These are phyloP conservation scores for Gossypium anomalum DNA, from an alignment of 345 rosid species.

Conservation along the genomic window DNA sequence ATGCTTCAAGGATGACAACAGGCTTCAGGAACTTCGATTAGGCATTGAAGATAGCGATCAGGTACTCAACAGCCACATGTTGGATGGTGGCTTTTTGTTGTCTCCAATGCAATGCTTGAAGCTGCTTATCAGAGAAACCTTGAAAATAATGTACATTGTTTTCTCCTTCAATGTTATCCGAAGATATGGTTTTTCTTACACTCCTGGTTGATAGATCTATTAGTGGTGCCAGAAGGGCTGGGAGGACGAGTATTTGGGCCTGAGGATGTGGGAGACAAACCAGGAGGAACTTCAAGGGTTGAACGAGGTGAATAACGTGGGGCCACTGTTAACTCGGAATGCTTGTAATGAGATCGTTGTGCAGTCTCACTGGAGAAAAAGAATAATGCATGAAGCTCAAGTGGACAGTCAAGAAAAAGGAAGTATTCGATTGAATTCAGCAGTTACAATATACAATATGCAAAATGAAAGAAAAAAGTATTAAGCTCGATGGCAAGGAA, in stretches of 20 bases:
- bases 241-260: slow-evolving; percentile 8
- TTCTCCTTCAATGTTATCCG: slow-evolving; percentile 10
- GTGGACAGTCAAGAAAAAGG: slow-evolving; percentile 23
- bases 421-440: slow-evolving; percentile 6
- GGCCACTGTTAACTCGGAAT: slow-evolving; percentile 35
- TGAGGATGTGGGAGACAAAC: slow-evolving; percentile 32
- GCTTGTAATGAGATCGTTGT: slow-evolving; percentile 33
- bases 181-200: slow-evolving; percentile 8
- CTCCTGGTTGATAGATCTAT: neutral
- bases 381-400: slow-evolving; percentile 45
- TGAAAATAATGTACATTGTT: neutral
- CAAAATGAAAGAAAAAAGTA: neutral
- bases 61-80: slow-evolving; percentile 1
- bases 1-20: neutral
- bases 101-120: neutral
- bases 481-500: neutral
- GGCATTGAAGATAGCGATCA: slow-evolving; percentile 8
- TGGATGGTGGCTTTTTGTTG: neutral
- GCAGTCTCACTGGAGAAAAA: slow-evolving; percentile 56
- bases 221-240: slow-evolving; percentile 17
- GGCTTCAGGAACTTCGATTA: slow-evolving; percentile 5
- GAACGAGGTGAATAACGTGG: slow-evolving; percentile 46
- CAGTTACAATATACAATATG: neutral
- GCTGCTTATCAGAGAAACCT: slow-evolving; percentile 6
- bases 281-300: slow-evolving; percentile 43